Evolutionary conservation across 2,329 filamentous ascomycete genomes (phyloP).

Genomic region (Fusarium anguioides): DNA sequence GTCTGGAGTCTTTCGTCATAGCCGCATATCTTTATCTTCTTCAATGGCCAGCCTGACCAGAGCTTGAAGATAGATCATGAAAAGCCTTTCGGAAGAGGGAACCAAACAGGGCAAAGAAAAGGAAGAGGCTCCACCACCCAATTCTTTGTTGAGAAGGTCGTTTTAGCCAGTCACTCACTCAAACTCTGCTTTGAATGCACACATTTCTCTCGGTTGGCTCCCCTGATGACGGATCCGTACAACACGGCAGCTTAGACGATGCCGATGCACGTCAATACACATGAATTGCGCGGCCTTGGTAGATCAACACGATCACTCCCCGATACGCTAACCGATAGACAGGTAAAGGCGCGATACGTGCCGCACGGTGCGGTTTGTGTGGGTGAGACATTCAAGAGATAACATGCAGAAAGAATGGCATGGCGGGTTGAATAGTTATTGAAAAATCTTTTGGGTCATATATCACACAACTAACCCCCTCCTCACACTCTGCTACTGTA

Average conservation of each 20-base stretch:
- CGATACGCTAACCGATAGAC: constrained; percentile 27
- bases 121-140: constrained; percentile 2
- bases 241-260: constrained; percentile 29
- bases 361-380: constrained; percentile 15
- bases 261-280: constrained; percentile 32
- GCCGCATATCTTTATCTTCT: constrained; percentile 20
- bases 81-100: not conserved
- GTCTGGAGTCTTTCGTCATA: constrained; percentile 20
- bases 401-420: not conserved
- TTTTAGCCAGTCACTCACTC: not conserved
- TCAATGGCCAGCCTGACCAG: not conserved
- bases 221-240: constrained; percentile 12
- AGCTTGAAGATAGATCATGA: not conserved
- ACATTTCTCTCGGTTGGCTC: constrained; percentile 16
- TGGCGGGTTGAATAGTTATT: not conserved
- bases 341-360: constrained; percentile 11
- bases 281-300: constrained; percentile 38
- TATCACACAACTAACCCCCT: not conserved
- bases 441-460: constrained; percentile 2
- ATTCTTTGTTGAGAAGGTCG: constrained; percentile 29
- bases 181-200: constrained; percentile 3
- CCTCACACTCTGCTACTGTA: not conserved
- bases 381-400: constrained; percentile 2
- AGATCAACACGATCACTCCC: constrained; percentile 26
- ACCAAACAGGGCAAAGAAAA: constrained; percentile 12